A percentile compares a stretch with the other conserved stretches of the same genome.
These are phyloP conservation scores for Hibiscus mutabilis DNA, from an alignment of 345 rosid species.

Conservation along the genomic window DNA sequence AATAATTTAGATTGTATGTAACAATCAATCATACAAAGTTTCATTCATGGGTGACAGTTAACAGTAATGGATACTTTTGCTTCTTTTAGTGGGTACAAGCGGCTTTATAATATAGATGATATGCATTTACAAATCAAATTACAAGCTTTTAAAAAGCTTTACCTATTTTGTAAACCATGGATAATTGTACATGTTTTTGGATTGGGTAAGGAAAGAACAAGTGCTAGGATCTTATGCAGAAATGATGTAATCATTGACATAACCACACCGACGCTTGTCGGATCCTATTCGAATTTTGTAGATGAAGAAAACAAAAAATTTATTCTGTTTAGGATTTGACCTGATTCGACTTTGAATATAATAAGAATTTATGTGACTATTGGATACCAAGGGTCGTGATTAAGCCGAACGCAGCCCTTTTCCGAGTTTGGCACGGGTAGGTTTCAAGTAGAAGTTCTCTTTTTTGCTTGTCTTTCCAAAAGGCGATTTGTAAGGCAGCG, in stretches of 20 bases:
- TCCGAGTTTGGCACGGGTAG: not conserved
- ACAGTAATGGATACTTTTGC: not conserved
- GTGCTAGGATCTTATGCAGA: too few relatives aligned
- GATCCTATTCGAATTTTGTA: too few relatives aligned
- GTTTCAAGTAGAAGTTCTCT: not conserved
- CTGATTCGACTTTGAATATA: too few relatives aligned
- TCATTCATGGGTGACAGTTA: not conserved
- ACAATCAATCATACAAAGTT: too few relatives aligned
- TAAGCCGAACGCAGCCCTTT: not conserved
- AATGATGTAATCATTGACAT: too few relatives aligned
- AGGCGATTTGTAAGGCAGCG: not conserved
- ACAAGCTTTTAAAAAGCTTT: not conserved
- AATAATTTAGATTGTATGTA: too few relatives aligned
- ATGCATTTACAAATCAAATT: not conserved
- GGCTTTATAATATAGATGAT: not conserved
- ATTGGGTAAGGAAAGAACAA: not conserved
- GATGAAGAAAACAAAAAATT: too few relatives aligned
- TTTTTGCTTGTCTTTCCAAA: not conserved
- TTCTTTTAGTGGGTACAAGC: not conserved
- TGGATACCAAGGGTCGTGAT: too few relatives aligned
- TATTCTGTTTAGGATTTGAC: too few relatives aligned
- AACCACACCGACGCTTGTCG: too few relatives aligned
- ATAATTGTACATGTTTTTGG: not conserved
- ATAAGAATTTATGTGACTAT: too few relatives aligned
- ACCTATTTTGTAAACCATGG: not conserved